Evolutionary conservation across 345 rosid genomes (phyloP), one percentile per base, ranked within the genome.

Genomic region (Lenwebbia sp.): DNA sequence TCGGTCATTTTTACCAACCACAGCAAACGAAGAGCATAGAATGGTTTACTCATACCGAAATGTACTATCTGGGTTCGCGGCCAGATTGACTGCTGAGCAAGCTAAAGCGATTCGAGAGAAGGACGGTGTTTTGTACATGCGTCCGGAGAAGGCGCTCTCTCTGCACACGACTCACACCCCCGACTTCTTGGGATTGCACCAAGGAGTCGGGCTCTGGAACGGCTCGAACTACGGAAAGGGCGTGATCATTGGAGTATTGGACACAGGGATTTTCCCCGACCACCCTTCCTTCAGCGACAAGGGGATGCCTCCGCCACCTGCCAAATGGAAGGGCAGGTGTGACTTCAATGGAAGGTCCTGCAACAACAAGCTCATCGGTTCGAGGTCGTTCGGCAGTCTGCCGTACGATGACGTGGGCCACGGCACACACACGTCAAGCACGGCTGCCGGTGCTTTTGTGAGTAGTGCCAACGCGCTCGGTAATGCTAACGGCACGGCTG

Each of bases 321-420:
- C 88, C 44, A 91, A 84, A 53, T 93, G 95, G 93, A 93, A 92
- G 87, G 93, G 94, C 54, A 56, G 62, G 62, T 92, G 94, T 17
- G 91, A 93, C 44, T 92, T 93, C 83, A 86, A 88, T 28, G 82
- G 82, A 11, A 55, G 86, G 37, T 83, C 85, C 78, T 93, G 97
- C 54, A 94, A 93, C 85, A 90, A 92, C 88, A 93, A 94, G 88
- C 87, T 94, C 26, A 92, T 94, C 17, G 94, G 96, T 13, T 94
- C 93, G 12, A 91, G 93, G 86, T 89, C 88, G 54, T 93, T 89
- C 74, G 84, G 15, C 1, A 6, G 6, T 14, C 90, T 90, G 19
- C 93, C 94, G 2, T 7, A 86, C 21, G 94, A 93, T 83, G 85
- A 89, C 3, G 93, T 82, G 40, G 96, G 94, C 5, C 96, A 94